Percentiles rank a stretch among this genome's conserved stretches.
Evolutionary conservation across 179 eudicot genomes (phyloP).

Genomic region (Sideroxylon spinosum): DNA sequence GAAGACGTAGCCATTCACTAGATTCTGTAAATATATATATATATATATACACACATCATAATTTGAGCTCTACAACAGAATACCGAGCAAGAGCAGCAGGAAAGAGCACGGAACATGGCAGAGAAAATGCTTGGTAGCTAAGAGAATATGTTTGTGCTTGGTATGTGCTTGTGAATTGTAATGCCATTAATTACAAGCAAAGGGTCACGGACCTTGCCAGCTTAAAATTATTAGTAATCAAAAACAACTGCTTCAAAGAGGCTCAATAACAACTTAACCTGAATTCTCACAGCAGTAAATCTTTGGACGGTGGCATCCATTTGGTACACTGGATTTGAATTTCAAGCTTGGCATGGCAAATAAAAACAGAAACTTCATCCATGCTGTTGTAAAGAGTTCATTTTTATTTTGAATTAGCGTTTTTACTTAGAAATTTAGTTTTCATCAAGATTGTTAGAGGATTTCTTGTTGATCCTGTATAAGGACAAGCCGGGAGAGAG

Average conservation of each 20-base stretch:
- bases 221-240: neutral
- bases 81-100: neutral
- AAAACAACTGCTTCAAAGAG: neutral
- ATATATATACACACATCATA: neutral
- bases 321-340: constrained; percentile 3
- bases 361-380: neutral
- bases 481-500: neutral
- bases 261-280: neutral
- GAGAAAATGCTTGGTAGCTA: neutral
- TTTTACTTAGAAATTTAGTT: neutral
- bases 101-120: neutral
- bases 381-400: neutral
- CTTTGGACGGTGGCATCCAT: neutral
- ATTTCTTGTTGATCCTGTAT: neutral
- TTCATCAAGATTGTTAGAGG: neutral
- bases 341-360: neutral
- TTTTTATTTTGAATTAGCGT: neutral
- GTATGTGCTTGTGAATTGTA: neutral
- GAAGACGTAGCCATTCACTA: constrained; percentile 79
- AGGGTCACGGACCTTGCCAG: constrained; percentile 6
- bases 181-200: neutral
- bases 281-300: neutral
- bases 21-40: constrained; percentile 49
- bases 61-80: neutral
- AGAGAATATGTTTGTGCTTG: neutral